These are phyloP conservation scores for Ophiostoma ips DNA, from an alignment of 2,329 filamentous ascomycete genomes.

Conservation along the genomic window DNA sequence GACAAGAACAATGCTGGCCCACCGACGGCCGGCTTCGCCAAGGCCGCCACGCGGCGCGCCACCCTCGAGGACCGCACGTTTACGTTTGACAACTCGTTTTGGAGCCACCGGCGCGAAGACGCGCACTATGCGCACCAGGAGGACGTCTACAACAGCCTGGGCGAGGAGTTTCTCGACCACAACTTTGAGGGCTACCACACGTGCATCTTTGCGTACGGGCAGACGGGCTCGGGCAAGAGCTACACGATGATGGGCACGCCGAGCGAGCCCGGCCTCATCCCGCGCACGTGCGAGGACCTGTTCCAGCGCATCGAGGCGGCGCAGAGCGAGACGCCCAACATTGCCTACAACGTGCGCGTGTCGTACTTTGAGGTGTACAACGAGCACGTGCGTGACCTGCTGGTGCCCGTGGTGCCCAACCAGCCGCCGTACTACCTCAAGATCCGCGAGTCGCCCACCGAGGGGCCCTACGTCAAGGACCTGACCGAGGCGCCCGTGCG, in stretches of 20 bases:
- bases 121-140: constrained; percentile 80
- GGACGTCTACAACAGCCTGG: constrained; percentile 75
- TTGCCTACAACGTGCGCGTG: constrained; percentile 88
- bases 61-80: constrained; percentile 36
- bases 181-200: constrained; percentile 98
- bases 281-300: constrained; percentile 95
- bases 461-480: constrained; percentile 95
- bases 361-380: constrained; percentile 99
- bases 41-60: constrained; percentile 14
- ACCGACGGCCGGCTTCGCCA: constrained; percentile 15
- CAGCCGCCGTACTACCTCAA: constrained; percentile 87
- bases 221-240: constrained; percentile 73
- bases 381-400: constrained; percentile 84
- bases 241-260: constrained; percentile 99
- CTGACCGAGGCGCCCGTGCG: constrained; percentile 77
- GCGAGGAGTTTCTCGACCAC: constrained; percentile 85
- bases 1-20: not conserved
- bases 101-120: constrained; percentile 82
- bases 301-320: constrained; percentile 69
- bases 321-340: constrained; percentile 47
- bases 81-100: constrained; percentile 94
- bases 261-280: constrained; percentile 88
- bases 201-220: constrained; percentile 97
- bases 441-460: constrained; percentile 93
- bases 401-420: constrained; percentile 25